These are phyloP conservation scores for Hypericum perforatum DNA, from an alignment of 345 rosid genomes.

Conservation along the genomic window DNA sequence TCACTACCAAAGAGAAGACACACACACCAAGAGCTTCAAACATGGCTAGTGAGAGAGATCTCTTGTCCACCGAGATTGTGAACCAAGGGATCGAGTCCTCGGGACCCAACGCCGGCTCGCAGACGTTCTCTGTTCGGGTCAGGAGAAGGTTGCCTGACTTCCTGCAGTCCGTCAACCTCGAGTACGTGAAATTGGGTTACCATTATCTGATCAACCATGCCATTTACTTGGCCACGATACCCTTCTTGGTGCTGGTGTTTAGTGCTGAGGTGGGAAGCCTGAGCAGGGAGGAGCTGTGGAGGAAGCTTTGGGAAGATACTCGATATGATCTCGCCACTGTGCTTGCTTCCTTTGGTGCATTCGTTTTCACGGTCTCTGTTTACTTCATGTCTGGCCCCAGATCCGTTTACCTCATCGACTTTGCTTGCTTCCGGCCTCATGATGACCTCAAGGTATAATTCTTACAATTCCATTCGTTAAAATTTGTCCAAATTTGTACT, in stretches of 20 bases:
- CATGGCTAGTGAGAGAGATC: slow-evolving; percentile 4
- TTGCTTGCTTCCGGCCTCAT: slow-evolving; percentile 2
- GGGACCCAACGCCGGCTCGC: slow-evolving; percentile 2
- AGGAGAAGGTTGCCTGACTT: slow-evolving; percentile 42
- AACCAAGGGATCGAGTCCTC: slow-evolving; percentile 1
- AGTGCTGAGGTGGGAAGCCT: slow-evolving; percentile 24
- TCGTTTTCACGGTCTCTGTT: slow-evolving; percentile 30
- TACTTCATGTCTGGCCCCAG: slow-evolving; percentile 35
- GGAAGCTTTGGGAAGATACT: slow-evolving; percentile 29
- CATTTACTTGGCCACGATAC: slow-evolving; percentile 33
- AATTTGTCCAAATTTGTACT: no score
- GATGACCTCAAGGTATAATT: not conserved
- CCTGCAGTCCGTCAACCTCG: slow-evolving; percentile 50
- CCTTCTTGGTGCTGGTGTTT: slow-evolving; percentile 20
- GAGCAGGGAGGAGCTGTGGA: slow-evolving; percentile 27
- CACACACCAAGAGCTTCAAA: not conserved
- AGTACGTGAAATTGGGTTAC: slow-evolving; percentile 63
- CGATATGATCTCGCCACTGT: slow-evolving; percentile 34
- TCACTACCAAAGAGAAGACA: not conserved
- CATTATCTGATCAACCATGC: slow-evolving; percentile 58
- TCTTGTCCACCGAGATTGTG: slow-evolving; percentile 2
- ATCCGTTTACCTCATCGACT: slow-evolving; percentile 9
- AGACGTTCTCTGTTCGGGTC: slow-evolving; percentile 2
- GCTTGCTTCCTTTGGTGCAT: slow-evolving; percentile 23
- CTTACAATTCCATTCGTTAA: no score